A percentile compares a stretch with the other conserved stretches of the same genome.
phyloP scores from a whole-genome alignment of 176 grass and related monocot species.

The Aechmea fasciata region DNA sequence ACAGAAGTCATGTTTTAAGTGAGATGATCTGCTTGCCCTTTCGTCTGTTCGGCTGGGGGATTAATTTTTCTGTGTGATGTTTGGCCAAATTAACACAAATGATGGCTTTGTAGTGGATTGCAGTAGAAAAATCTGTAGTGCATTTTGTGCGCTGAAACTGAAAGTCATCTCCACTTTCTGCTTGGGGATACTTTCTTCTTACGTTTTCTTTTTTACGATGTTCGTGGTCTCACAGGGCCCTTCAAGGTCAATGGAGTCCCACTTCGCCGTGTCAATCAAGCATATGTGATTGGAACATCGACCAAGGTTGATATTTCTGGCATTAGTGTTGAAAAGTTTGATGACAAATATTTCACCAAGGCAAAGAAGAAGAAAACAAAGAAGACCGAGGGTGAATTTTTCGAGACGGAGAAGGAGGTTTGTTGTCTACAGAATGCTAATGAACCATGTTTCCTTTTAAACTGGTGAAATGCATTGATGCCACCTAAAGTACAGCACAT shows the following conservation, averaged over 20 bases:
- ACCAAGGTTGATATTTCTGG: constrained; percentile 80
- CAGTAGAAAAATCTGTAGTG: too few relatives aligned
- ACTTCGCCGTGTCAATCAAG: constrained; percentile 67
- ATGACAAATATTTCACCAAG: constrained; percentile 85
- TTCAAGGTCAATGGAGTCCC: constrained; percentile 97
- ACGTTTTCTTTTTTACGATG: background rate
- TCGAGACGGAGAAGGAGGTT: constrained; percentile 75
- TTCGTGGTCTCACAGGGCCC: constrained; percentile 45
- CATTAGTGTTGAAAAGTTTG: constrained; percentile 50
- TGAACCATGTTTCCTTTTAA: background rate
- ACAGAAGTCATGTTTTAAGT: too few relatives aligned
- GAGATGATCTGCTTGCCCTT: too few relatives aligned
- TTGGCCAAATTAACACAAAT: too few relatives aligned
- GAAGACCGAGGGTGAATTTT: constrained; percentile 86
- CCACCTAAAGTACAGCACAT: too few relatives aligned
- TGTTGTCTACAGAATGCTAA: background rate
- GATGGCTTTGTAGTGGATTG: too few relatives aligned
- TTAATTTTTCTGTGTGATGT: too few relatives aligned
- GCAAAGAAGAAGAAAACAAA: constrained; percentile 63
- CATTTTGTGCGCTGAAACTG: too few relatives aligned
- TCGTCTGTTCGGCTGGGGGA: too few relatives aligned
- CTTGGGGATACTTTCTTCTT: background rate
- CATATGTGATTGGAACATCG: constrained; percentile 71
- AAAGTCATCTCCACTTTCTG: background rate
- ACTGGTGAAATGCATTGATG: background rate